Evolutionary conservation across 805 yeast genomes (phyloP).

Genomic region (Lachancea nothofagi): DNA sequence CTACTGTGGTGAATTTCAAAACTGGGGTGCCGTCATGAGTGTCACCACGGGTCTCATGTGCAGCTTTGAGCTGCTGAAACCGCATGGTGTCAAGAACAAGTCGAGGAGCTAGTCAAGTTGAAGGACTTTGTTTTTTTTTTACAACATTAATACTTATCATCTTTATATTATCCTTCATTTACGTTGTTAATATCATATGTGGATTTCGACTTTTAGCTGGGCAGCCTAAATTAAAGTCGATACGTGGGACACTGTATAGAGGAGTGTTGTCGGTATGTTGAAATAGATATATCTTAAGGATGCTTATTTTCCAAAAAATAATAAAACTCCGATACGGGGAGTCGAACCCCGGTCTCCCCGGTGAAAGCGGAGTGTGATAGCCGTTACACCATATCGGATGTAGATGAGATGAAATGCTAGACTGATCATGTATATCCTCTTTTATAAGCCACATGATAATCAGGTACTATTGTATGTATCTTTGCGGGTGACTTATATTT

Average conservation of each 20-base stretch:
- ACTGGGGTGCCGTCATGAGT: conserved; percentile 76
- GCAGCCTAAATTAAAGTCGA: too few relatives aligned
- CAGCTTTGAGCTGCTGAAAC: conserved; percentile 65
- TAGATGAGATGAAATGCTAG: neutral
- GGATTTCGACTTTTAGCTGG: too few relatives aligned
- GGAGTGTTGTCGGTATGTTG: too few relatives aligned
- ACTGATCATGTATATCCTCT: neutral
- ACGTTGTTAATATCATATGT: too few relatives aligned
- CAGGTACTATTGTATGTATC: too few relatives aligned
- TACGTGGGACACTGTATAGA: too few relatives aligned
- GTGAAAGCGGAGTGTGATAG: conserved; percentile 32
- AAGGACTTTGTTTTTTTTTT: neutral
- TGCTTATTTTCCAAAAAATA: too few relatives aligned
- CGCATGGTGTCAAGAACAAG: conserved; percentile 31
- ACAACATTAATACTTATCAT: neutral
- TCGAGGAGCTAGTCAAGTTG: neutral
- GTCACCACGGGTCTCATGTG: conserved; percentile 64
- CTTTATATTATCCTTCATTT: neutral
- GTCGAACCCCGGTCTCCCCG: conserved; percentile 33
- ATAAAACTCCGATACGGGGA: conserved; percentile 29
- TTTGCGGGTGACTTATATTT: too few relatives aligned
- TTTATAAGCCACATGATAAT: too few relatives aligned
- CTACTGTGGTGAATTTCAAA: conserved; percentile 75
- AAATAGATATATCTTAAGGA: too few relatives aligned
- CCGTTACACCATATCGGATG: conserved; percentile 31